Percentiles rank a stretch among this genome's conserved stretches.
phyloP scores from a whole-genome alignment of 2,329 filamentous ascomycete species.

The Diplodia seriata region DNA sequence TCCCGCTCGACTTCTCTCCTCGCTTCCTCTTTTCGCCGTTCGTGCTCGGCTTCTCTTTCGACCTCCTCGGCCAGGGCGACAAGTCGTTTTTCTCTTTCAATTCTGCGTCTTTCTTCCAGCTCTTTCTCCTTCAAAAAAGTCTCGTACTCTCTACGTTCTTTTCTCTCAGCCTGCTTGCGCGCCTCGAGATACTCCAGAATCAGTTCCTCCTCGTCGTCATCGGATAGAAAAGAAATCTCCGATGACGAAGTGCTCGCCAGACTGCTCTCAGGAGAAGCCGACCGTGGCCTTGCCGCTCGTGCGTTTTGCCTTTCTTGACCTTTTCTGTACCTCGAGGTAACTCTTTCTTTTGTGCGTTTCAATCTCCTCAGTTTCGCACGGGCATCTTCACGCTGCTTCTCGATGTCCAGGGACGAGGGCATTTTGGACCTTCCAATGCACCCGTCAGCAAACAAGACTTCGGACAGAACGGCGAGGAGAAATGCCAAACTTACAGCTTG shows the following conservation, averaged over 20 bases:
- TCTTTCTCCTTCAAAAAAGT: neutral
- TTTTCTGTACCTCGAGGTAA: neutral
- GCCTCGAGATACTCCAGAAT: neutral
- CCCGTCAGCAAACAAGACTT: neutral
- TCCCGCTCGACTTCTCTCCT: neutral
- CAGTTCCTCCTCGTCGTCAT: constrained; percentile 8
- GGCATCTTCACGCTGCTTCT: neutral
- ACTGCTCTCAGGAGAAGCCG: neutral
- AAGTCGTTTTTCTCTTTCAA: neutral
- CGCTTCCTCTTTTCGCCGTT: neutral
- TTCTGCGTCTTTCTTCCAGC: neutral
- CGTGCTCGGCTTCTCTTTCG: neutral
- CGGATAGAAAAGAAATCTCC: neutral
- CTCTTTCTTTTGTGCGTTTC: neutral
- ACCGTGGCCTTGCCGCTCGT: neutral
- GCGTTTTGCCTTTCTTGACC: neutral
- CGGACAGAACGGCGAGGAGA: neutral
- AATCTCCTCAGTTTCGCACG: constrained; percentile 8
- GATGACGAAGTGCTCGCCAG: neutral
- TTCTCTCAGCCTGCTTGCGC: neutral
- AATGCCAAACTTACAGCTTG: neutral
- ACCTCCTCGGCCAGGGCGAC: neutral
- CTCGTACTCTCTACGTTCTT: neutral
- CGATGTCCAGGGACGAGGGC: neutral
- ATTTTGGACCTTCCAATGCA: neutral